Conservation (phyloP, 2,329 filamentous ascomycete species). For the Aspergillus sojae region DNA sequence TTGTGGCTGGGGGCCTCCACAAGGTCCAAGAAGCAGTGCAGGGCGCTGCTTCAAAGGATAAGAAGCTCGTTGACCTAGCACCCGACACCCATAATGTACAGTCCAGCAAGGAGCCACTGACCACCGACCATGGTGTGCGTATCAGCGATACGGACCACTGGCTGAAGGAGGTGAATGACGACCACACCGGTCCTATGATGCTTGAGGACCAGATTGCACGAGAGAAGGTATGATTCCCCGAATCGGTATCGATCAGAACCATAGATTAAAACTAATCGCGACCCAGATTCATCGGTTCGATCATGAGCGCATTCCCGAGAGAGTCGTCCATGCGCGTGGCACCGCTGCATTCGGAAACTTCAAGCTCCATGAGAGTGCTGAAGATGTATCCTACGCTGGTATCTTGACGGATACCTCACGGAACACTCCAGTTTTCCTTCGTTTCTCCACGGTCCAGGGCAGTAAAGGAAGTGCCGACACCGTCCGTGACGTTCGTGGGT, state of each 20-base stretch:
- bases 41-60: constrained; percentile 28
- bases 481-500: constrained; percentile 80
- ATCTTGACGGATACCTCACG: constrained; percentile 70
- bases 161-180: constrained; percentile 65
- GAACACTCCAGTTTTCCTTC: constrained; percentile 66
- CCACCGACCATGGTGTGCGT: constrained; percentile 76
- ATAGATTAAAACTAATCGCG: not conserved
- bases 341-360: constrained; percentile 68
- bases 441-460: constrained; percentile 78
- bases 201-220: constrained; percentile 73
- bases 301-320: constrained; percentile 70
- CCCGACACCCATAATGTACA: constrained; percentile 60
- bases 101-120: constrained; percentile 62
- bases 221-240: constrained; percentile 64
- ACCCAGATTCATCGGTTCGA: constrained; percentile 66
- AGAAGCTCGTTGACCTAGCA: constrained; percentile 65
- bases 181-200: constrained; percentile 67
- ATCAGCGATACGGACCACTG: constrained; percentile 75
- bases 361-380: constrained; percentile 64
- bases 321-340: constrained; percentile 69
- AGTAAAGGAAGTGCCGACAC: constrained; percentile 77
- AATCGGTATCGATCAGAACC: not conserved
- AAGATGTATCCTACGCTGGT: constrained; percentile 64
- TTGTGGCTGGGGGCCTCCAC: constrained; percentile 31
- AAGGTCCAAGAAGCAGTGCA: constrained; percentile 33